phyloP scores from a whole-genome alignment of 768 basidiomycete genomes.

The Xerocomus brunneocitrinus region DNA sequence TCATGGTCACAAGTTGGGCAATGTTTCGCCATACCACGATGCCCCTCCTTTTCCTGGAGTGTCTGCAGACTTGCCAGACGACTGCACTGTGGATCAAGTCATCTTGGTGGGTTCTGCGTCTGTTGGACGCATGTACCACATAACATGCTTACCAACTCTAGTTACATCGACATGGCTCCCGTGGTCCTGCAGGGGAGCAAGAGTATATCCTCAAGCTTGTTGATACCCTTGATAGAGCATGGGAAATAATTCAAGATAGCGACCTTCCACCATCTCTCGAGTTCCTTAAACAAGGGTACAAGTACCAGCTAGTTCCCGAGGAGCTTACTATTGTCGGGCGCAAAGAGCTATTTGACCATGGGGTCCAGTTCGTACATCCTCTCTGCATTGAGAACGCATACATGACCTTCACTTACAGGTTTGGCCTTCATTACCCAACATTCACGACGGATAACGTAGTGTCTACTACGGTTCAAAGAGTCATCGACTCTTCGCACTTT shows the following conservation, averaged over 20 bases:
- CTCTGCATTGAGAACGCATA: too few species aligned
- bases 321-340: slow-evolving; percentile 36
- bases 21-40: slow-evolving; percentile 36
- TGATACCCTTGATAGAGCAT: slow-evolving; percentile 25
- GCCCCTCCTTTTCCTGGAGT: slow-evolving; percentile 28
- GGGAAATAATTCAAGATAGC: slow-evolving; percentile 22
- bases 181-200: slow-evolving; percentile 30
- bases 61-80: slow-evolving; percentile 30
- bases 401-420: slow-evolving; percentile 7
- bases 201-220: slow-evolving; percentile 30
- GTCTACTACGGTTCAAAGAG: slow-evolving; percentile 17
- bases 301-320: slow-evolving; percentile 30
- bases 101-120: slow-evolving; percentile 29
- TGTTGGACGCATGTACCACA: neutral
- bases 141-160: slow-evolving; percentile 6
- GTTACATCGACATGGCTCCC: slow-evolving; percentile 42
- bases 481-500: slow-evolving; percentile 40
- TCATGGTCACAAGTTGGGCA: slow-evolving; percentile 24
- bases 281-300: slow-evolving; percentile 37
- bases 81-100: slow-evolving; percentile 40
- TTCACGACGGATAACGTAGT: slow-evolving; percentile 12
- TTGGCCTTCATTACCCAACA: slow-evolving; percentile 18
- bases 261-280: slow-evolving; percentile 30
- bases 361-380: slow-evolving; percentile 30
- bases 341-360: slow-evolving; percentile 37